Evolutionary conservation across 1,284 basidiomycete genomes (phyloP).

Genomic region (Ceratobasidium sp.): DNA sequence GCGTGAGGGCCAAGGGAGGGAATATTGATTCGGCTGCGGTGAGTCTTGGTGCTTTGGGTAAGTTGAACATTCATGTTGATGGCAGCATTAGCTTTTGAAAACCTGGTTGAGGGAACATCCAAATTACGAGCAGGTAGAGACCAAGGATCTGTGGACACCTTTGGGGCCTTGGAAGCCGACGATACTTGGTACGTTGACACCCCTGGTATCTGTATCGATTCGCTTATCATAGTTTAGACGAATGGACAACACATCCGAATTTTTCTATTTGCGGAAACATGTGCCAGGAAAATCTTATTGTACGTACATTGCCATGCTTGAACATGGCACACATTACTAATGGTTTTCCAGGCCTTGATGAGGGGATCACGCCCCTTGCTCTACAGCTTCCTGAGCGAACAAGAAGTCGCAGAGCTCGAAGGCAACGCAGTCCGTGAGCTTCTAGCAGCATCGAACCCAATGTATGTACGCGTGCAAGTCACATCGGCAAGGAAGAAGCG

Average conservation of each 20-base stretch:
- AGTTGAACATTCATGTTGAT: not conserved
- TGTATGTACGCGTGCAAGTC: slow-evolving; percentile 28
- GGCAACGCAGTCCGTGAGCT: slow-evolving; percentile 20
- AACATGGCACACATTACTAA: not conserved
- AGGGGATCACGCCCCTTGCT: slow-evolving; percentile 20
- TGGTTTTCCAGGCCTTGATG: not conserved
- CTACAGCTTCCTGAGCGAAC: slow-evolving; percentile 13
- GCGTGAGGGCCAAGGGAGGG: slow-evolving; percentile 40
- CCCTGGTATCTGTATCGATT: not conserved
- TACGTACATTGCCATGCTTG: not conserved
- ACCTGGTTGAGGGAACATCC: slow-evolving; percentile 34
- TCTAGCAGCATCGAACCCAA: not conserved
- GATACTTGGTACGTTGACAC: slow-evolving; percentile 6
- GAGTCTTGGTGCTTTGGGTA: not conserved
- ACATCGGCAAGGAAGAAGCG: slow-evolving; percentile 25
- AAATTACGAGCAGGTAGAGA: slow-evolving; percentile 18
- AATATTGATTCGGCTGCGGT: slow-evolving; percentile 36
- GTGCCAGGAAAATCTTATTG: slow-evolving; percentile 20
- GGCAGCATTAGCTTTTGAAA: slow-evolving; percentile 17
- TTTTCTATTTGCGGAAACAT: slow-evolving; percentile 11
- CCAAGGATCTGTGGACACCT: slow-evolving; percentile 23
- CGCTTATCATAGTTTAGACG: not conserved
- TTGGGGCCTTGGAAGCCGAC: slow-evolving; percentile 9
- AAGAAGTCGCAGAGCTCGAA: slow-evolving; percentile 37
- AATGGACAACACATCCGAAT: slow-evolving; percentile 23